These are phyloP conservation scores for Ceratocystis harringtonii DNA, from an alignment of 2,329 filamentous ascomycete genomes.

Conservation along the genomic window DNA sequence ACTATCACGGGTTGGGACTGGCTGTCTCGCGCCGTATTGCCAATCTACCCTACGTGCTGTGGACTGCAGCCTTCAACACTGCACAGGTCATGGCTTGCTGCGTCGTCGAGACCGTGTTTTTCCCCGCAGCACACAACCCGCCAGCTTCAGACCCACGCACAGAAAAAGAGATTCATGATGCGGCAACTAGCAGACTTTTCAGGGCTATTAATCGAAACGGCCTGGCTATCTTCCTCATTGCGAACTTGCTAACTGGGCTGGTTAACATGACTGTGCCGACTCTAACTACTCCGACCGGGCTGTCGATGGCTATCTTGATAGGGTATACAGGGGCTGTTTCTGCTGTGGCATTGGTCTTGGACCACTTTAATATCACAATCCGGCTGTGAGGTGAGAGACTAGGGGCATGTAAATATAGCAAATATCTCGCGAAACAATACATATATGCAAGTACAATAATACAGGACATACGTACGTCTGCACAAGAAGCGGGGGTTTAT, in stretches of 20 bases:
- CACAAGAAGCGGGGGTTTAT: neutral
- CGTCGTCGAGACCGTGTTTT: constrained; percentile 60
- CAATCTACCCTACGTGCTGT: constrained; percentile 85
- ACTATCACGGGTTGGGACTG: constrained; percentile 55
- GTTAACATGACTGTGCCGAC: constrained; percentile 82
- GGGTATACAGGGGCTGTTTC: constrained; percentile 56
- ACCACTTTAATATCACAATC: constrained; percentile 51
- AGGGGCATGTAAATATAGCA: constrained; percentile 24
- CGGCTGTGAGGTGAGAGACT: constrained; percentile 33
- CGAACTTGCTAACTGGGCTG: constrained; percentile 76
- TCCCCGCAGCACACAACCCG: constrained; percentile 34
- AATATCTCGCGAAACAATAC: neutral
- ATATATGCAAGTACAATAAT: neutral
- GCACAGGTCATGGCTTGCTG: constrained; percentile 69
- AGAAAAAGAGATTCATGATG: constrained; percentile 46
- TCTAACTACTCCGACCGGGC: constrained; percentile 48
- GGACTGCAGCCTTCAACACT: constrained; percentile 84
- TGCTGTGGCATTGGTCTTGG: constrained; percentile 49
- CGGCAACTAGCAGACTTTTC: constrained; percentile 68
- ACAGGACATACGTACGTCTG: neutral
- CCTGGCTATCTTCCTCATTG: constrained; percentile 66
- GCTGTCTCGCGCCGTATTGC: constrained; percentile 76
- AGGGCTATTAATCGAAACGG: constrained; percentile 80
- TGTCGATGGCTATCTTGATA: constrained; percentile 59
- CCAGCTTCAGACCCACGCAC: constrained; percentile 25